Evolutionary conservation across 2,329 filamentous ascomycete genomes (phyloP).

Genomic region (Sporothrix luriei): DNA sequence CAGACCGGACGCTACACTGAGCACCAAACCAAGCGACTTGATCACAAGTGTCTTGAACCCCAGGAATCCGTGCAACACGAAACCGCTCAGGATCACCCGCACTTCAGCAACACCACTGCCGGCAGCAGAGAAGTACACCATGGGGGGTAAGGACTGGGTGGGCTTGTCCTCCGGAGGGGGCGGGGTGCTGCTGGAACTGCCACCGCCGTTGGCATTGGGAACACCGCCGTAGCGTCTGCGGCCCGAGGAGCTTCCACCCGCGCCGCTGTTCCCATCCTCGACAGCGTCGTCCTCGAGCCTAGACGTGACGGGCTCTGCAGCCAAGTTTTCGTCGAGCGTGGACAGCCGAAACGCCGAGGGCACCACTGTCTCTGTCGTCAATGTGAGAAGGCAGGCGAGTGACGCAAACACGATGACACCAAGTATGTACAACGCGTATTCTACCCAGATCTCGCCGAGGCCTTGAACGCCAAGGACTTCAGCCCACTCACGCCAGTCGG

Average conservation of each 20-base stretch:
- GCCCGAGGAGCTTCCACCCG: not conserved
- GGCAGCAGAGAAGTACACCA: conserved; percentile 94
- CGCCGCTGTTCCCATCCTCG: conserved; percentile 39
- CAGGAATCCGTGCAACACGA: conserved; percentile 93
- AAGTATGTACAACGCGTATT: conserved; percentile 74
- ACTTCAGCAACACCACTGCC: conserved; percentile 97
- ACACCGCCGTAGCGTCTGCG: not conserved
- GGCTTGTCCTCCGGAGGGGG: conserved; percentile 14
- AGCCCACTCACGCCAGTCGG: conserved; percentile 61
- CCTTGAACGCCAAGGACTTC: conserved; percentile 51
- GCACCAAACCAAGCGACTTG: conserved; percentile 79
- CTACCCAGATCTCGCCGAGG: conserved; percentile 62
- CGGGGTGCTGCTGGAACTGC: conserved; percentile 17
- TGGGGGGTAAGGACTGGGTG: conserved; percentile 52
- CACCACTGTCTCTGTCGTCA: conserved; percentile 91
- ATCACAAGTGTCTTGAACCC: conserved; percentile 83
- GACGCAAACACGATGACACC: conserved; percentile 71
- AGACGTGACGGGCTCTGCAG: conserved; percentile 57
- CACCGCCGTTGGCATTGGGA: not conserved
- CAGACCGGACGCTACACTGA: conserved; percentile 89
- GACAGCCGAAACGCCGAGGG: conserved; percentile 84
- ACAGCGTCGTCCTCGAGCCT: conserved; percentile 46
- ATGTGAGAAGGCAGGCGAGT: conserved; percentile 74
- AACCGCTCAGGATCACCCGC: conserved; percentile 95
- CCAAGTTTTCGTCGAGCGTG: conserved; percentile 91